These are phyloP conservation scores for Pinus taeda DNA, from an alignment of 75 land plant species.

Conservation along the genomic window DNA sequence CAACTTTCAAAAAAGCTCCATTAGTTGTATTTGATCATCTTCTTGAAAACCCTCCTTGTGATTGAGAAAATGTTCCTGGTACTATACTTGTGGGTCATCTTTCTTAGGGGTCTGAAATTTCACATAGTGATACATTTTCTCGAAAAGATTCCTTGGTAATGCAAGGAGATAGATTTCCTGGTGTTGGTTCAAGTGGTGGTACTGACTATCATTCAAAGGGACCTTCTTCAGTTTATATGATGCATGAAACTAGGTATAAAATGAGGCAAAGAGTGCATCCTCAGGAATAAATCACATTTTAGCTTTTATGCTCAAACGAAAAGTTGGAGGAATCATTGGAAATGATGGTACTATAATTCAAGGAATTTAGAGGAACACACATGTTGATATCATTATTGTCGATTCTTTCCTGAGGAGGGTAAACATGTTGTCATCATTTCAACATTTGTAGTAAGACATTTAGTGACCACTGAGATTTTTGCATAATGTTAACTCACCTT, in stretches of 20 bases:
- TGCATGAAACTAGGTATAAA: conserved; percentile 18
- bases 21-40: conserved; percentile 52
- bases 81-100: conserved; percentile 9
- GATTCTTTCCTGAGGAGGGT: conserved; percentile 56
- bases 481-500: neutral
- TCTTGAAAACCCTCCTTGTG: conserved; percentile 51
- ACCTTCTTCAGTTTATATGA: conserved; percentile 14
- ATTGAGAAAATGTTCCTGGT: conserved; percentile 24
- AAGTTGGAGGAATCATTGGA: conserved; percentile 82
- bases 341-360: conserved; percentile 72
- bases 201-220: conserved; percentile 22
- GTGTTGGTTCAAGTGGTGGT: conserved; percentile 22
- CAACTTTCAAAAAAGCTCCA: conserved; percentile 56
- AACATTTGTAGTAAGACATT: conserved; percentile 57
- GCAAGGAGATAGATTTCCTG: conserved; percentile 19
- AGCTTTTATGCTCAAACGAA: conserved; percentile 67
- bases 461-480: neutral
- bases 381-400: conserved; percentile 65
- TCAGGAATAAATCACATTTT: conserved; percentile 45
- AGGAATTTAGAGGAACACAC: conserved; percentile 63
- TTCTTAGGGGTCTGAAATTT: conserved; percentile 15
- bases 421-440: conserved; percentile 68
- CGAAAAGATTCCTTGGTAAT: conserved; percentile 16
- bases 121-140: conserved; percentile 9
- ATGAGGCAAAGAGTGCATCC: conserved; percentile 18